phyloP scores from a whole-genome alignment of 257 asterid genomes.

The Eustoma russellianum region DNA sequence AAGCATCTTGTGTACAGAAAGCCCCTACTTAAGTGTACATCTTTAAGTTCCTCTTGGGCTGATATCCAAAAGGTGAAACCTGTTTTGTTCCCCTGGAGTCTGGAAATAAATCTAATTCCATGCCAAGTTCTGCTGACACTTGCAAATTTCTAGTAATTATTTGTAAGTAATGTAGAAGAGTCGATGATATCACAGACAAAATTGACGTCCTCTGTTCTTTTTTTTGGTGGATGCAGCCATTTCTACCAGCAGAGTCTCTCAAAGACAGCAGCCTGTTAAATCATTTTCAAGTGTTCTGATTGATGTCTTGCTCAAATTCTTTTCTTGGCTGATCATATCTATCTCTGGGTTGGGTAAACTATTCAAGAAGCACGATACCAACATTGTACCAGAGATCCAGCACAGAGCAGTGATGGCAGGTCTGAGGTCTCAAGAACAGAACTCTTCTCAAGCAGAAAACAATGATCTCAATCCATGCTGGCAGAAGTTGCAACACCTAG shows the following conservation, averaged over 20 bases:
- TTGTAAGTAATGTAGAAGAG: no score
- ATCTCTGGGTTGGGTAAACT: slow-evolving; percentile 32
- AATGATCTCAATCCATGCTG: slow-evolving; percentile 61
- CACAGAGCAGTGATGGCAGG: slow-evolving; percentile 18
- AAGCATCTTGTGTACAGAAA: no score
- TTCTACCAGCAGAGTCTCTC: slow-evolving; percentile 19
- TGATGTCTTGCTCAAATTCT: slow-evolving; percentile 31
- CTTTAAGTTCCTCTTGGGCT: no score
- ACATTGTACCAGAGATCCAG: slow-evolving; percentile 18
- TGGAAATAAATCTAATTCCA: no score
- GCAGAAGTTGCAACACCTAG: slow-evolving; percentile 80
- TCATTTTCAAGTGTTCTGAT: slow-evolving; percentile 22
- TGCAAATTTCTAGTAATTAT: no score
- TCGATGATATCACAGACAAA: no score
- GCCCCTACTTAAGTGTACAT: no score
- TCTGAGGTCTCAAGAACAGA: slow-evolving; percentile 22
- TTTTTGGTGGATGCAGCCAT: slow-evolving; percentile 24
- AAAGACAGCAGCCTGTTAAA: slow-evolving; percentile 28
- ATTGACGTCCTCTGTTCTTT: neutral
- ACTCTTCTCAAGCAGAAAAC: slow-evolving; percentile 18
- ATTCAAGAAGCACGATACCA: slow-evolving; percentile 23
- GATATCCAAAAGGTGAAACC: no score
- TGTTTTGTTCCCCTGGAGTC: no score
- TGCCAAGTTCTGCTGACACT: no score
- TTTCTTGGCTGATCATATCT: slow-evolving; percentile 41